Evolutionary conservation across 2,329 filamentous ascomycete species (phyloP), one percentile per base, ranked within the genome.

Genomic region (Diaporthe amygdali): DNA sequence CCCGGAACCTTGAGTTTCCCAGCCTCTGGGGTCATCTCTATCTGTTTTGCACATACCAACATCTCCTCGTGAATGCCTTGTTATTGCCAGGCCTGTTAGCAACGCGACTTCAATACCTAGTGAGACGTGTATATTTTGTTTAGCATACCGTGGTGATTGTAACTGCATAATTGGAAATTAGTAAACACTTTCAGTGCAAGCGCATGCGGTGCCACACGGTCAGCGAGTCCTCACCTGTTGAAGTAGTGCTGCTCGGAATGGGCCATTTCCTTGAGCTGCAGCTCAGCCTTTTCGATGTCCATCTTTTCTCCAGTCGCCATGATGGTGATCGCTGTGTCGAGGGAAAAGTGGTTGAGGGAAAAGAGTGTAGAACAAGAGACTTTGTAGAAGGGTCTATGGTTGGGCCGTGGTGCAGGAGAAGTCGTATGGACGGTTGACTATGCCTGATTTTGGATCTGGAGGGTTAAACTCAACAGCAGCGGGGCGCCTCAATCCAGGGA

Each of bases 191-290:
- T 5, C 17, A 34, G 20, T 30, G 37, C 55, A 32, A 49, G 17
- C 32, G 10, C 32, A 17, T n/a, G 20, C 15, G 2, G 37, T 22
- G 39, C 64, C 51, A 74, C 72, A 52, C 71, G 15, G 39, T 22
- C 54, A 37, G 25, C 14, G 73, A 56, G 71, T 81, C 75, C 78
- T 75, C 85, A 97, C 95, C 95, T 97, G 86, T 98, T 98, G 87
- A 98, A 98, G 88, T 98, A 99, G 84, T 98, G 96, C 83, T 97
- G 95, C 88, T 99, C 96, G 75, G 95, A 96, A 86, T 97, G 95
- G 81, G 94, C 93, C 89, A 97, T 92, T 77, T 85, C 82, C 81
- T 92, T 91, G 83, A 93, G 88, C 83, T 86, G 85, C 80, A 88
- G 81, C 84, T 91, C 89, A 61, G 89, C 89, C 75, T 84, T 81